Conservation (phyloP, 768 basidiomycete species). For the Pulveroboletus sp. region DNA sequence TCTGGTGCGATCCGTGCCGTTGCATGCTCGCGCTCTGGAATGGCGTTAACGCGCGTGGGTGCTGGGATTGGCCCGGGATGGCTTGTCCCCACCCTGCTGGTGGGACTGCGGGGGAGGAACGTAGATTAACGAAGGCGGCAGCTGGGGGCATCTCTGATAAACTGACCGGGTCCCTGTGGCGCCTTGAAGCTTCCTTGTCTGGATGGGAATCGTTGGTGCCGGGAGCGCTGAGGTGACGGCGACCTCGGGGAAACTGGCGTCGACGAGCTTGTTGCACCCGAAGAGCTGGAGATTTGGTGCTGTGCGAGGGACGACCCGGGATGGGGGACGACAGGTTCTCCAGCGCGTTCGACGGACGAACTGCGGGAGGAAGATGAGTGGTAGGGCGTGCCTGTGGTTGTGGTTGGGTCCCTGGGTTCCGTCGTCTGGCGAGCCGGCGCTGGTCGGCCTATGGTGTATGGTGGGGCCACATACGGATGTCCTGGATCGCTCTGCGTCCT, state of each 20-base stretch:
- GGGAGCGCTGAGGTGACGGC: slow-evolving; percentile 15
- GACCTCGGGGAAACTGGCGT: slow-evolving; percentile 16
- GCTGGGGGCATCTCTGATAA: slow-evolving; percentile 17
- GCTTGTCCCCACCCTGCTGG: slow-evolving; percentile 6
- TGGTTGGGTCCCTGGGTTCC: slow-evolving; percentile 15
- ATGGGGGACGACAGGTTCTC: slow-evolving; percentile 9
- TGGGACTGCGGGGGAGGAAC: slow-evolving; percentile 6
- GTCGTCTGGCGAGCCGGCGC: slow-evolving; percentile 21
- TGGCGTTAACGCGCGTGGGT: background rate
- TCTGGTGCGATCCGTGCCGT: slow-evolving; percentile 18
- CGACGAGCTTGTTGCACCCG: slow-evolving; percentile 3
- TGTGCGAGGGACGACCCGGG: slow-evolving; percentile 9
- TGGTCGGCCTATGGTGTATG: slow-evolving; percentile 24
- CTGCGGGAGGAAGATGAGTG: slow-evolving; percentile 17
- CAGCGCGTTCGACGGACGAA: slow-evolving; percentile 19
- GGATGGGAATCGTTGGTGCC: slow-evolving; percentile 15
- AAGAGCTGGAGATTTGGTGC: slow-evolving; percentile 4
- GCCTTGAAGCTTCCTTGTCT: slow-evolving; percentile 13
- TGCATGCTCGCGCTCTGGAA: slow-evolving; percentile 12
- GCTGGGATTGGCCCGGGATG: slow-evolving; percentile 1
- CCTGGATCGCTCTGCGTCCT: slow-evolving; percentile 24
- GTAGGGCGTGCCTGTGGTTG: background rate
- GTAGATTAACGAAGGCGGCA: slow-evolving; percentile 15
- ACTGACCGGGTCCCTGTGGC: slow-evolving; percentile 13
- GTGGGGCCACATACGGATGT: slow-evolving; percentile 16